Evolutionary conservation across 2,329 filamentous ascomycete genomes (phyloP), one percentile per base, ranked within the genome.

Genomic region (Cercospora zeae-maydis): DNA sequence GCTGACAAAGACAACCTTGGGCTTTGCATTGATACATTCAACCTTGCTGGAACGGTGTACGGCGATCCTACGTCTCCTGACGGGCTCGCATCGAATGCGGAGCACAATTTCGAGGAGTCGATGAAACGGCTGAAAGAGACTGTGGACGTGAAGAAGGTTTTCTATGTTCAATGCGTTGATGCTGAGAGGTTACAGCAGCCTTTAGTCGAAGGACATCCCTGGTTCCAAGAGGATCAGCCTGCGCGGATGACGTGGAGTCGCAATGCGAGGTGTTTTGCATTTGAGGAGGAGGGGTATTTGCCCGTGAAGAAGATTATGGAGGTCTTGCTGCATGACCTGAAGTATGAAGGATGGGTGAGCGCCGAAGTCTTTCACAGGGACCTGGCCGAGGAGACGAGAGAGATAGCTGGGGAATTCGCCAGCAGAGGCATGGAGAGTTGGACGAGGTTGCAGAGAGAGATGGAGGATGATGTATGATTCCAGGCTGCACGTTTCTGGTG

Each of bases 101-200:
- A 88, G 2, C 75, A 78, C 2, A 82, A 79, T 0, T 79, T 89
- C 0, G 73, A 75, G 9, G 75, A 77, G 1, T 88, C 86, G 0
- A 75, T 91, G 49, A 73, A 77, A 30, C 77, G 81, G 5, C 76
- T 91, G 6, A 74, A 85, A 0, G 67, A 77, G 1, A 77, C 76
- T 0, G 76, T 92, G 4, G 84, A 90, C 63, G 78, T 83, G 1
- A 74, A 77, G 34, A 91, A 89, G 72, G 80, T 93, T 0, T 91
- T 92, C 71, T 90, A 90, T 69, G 79, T 93, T 0, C 90, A 93
- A 72, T 81, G 92, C 8, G 89, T 90, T 4, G 89, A 93, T 71
- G 90, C 86, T 0, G 88, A 91, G 73, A 79, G 82, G 3, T 79
- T 92, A 3, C 70, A 74, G 0, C 69, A 76, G 10, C 88, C 89